Percentiles rank a stretch among this genome's conserved stretches.
Evolutionary conservation across 805 yeast genomes (phyloP).

Genomic region (Cyberlindnera sargentensis): DNA sequence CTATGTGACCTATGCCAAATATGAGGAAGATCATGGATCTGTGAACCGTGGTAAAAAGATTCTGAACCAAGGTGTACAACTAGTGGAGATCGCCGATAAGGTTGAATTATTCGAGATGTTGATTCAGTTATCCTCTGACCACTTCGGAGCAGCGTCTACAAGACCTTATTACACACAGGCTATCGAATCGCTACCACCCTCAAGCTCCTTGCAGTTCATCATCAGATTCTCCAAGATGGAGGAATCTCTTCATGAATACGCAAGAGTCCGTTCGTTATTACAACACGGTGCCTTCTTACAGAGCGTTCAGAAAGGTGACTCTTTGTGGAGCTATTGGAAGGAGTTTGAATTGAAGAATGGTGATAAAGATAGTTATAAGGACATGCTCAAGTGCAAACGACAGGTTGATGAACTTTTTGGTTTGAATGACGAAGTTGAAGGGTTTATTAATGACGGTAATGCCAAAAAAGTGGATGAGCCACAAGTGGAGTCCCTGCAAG

Average conservation of each 20-base stretch:
- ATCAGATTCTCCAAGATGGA: constrained; percentile 56
- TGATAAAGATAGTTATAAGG: constrained; percentile 60
- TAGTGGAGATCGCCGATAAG: constrained; percentile 24
- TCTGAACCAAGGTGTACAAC: constrained; percentile 34
- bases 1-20: constrained; percentile 48
- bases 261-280: constrained; percentile 57
- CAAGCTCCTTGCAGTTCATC: constrained; percentile 36
- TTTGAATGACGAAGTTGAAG: constrained; percentile 31
- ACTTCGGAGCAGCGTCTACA: constrained; percentile 35
- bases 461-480: constrained; percentile 1
- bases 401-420: constrained; percentile 24
- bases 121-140: constrained; percentile 32
- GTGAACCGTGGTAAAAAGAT: constrained; percentile 42
- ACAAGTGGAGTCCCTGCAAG: neutral
- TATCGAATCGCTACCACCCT: constrained; percentile 38
- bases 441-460: constrained; percentile 38
- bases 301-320: constrained; percentile 26
- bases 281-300: constrained; percentile 43
- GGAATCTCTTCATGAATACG: constrained; percentile 39
- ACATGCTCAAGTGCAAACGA: constrained; percentile 60
- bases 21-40: constrained; percentile 53
- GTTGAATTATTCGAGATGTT: constrained; percentile 37
- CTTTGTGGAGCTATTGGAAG: constrained; percentile 66
- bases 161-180: constrained; percentile 49
- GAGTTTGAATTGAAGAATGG: constrained; percentile 70